phyloP scores from a whole-genome alignment of 805 yeast genomes.

The Candida methanosorbosa region DNA sequence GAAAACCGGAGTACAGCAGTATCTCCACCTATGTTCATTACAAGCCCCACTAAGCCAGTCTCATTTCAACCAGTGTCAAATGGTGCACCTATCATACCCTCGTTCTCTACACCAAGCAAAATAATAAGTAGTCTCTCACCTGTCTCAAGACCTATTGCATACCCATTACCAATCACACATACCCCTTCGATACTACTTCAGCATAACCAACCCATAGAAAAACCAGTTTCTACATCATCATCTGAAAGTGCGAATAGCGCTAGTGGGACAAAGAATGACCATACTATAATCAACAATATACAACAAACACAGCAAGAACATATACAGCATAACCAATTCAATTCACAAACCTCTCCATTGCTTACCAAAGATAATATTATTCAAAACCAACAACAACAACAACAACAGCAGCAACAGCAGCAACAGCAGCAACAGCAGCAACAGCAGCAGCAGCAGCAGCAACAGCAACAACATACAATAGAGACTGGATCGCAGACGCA shows the following conservation, averaged over 20 bases:
- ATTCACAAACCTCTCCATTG: neutral
- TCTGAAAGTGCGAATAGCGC: too few species aligned
- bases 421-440: neutral
- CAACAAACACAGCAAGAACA: neutral
- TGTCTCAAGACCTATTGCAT: neutral
- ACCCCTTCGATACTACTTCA: neutral
- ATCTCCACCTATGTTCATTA: neutral
- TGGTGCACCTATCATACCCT: too few species aligned
- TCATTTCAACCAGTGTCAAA: too few species aligned
- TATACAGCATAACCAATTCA: too few species aligned
- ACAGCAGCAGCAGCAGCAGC: neutral
- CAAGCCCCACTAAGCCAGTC: neutral
- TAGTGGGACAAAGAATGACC: too few species aligned
- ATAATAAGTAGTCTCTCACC: too few species aligned
- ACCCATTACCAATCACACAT: neutral
- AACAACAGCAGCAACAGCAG: neutral
- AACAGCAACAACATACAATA: neutral
- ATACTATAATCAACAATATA: neutral
- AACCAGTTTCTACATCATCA: too few species aligned
- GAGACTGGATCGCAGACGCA: neutral
- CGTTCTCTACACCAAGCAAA: too few species aligned
- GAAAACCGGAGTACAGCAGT: neutral
- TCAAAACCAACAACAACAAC: neutral
- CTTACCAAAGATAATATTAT: neutral
- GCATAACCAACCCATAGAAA: too few species aligned